phyloP scores from a whole-genome alignment of 2,329 filamentous ascomycete genomes.

The Magnaporthiopsis incrustans region DNA sequence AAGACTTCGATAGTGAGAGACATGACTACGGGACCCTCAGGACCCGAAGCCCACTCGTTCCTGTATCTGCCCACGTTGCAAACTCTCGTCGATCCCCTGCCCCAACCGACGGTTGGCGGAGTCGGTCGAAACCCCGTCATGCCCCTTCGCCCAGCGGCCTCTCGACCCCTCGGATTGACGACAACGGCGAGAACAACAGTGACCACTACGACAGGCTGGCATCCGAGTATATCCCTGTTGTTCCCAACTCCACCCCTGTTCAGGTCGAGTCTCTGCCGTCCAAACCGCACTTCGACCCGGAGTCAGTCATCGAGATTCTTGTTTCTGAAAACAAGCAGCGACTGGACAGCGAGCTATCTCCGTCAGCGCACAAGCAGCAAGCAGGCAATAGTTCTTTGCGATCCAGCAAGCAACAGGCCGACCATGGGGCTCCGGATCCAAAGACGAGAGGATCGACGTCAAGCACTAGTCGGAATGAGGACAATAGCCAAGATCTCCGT shows the following conservation, averaged over 20 bases:
- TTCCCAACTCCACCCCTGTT: background rate
- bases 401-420: background rate
- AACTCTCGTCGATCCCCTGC: constrained; percentile 2
- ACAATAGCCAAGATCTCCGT: background rate
- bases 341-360: background rate
- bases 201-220: background rate
- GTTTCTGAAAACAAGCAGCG: background rate
- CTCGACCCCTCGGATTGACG: background rate
- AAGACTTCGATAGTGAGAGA: constrained; percentile 33
- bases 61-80: constrained; percentile 13
- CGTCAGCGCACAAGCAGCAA: background rate
- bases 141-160: background rate
- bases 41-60: constrained; percentile 20
- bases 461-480: background rate
- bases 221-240: background rate
- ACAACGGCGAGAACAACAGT: background rate
- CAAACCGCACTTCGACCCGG: background rate
- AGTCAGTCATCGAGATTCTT: background rate
- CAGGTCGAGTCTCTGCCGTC: too few relatives aligned
- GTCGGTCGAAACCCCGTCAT: background rate
- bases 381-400: background rate
- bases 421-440: background rate
- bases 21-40: constrained; percentile 2
- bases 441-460: background rate
- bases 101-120: background rate